Conservation (phyloP, 31 red algal genomes). For the Odonthalia washingtoniensis region DNA sequence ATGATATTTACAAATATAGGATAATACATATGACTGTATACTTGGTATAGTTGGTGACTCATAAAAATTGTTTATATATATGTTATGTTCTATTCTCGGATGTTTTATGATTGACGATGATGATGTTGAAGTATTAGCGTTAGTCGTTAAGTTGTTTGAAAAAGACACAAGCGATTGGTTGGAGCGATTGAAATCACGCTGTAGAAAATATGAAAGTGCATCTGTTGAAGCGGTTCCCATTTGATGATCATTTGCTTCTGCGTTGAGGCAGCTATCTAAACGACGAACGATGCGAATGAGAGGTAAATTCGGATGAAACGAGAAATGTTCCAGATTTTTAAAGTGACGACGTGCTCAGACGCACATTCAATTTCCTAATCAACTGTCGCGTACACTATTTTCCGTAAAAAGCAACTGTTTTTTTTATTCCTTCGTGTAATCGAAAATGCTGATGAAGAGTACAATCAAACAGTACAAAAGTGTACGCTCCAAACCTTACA, state of each 20-base stretch:
- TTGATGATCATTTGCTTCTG: constrained; percentile 17
- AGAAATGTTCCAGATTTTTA: too few relatives aligned
- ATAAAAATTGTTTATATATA: constrained; percentile 43
- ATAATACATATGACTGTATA: constrained; percentile 41
- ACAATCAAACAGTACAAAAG: too few relatives aligned
- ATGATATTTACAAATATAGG: constrained; percentile 22
- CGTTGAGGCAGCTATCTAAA: too few relatives aligned
- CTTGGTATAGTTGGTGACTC: background rate
- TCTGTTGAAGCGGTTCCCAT: constrained; percentile 72
- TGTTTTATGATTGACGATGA: constrained; percentile 24
- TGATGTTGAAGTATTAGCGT: background rate
- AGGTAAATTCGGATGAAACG: too few relatives aligned
- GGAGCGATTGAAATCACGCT: constrained; percentile 39
- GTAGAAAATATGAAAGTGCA: constrained; percentile 52
- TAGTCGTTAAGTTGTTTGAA: background rate
- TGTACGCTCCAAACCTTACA: too few relatives aligned
- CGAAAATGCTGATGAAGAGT: too few relatives aligned
- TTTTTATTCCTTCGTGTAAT: too few relatives aligned
- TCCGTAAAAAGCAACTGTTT: too few relatives aligned
- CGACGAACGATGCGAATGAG: too few relatives aligned
- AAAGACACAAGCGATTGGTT: constrained; percentile 37
- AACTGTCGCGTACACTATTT: too few relatives aligned
- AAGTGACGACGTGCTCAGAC: too few relatives aligned
- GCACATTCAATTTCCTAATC: too few relatives aligned
- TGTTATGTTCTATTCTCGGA: constrained; percentile 56